phyloP scores from a whole-genome alignment of 768 basidiomycete species.

The Tricholomella constricta region DNA sequence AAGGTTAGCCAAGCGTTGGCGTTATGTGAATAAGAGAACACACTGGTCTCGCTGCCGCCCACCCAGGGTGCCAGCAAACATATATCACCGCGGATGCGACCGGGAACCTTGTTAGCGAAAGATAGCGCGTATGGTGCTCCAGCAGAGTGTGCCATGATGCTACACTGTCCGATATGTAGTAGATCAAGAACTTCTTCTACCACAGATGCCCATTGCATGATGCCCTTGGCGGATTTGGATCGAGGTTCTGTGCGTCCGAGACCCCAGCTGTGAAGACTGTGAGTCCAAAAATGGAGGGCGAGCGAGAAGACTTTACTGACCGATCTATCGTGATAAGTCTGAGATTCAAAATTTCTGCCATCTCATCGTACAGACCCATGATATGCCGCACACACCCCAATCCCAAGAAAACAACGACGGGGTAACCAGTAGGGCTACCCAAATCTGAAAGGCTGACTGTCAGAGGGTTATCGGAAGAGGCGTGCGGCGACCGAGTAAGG shows the following conservation, averaged over 20 bases:
- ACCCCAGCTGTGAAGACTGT: slow-evolving; percentile 69
- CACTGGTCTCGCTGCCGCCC: slow-evolving; percentile 85
- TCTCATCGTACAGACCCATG: slow-evolving; percentile 94
- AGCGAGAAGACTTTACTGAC: slow-evolving; percentile 36
- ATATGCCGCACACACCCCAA: slow-evolving; percentile 93
- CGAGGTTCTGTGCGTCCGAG: slow-evolving; percentile 82
- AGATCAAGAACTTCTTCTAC: slow-evolving; percentile 90
- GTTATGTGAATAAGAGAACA: slow-evolving; percentile 28
- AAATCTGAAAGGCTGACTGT: slow-evolving; percentile 93
- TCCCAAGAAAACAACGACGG: slow-evolving; percentile 90
- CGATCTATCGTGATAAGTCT: slow-evolving; percentile 94
- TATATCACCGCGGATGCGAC: slow-evolving; percentile 80
- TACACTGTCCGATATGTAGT: slow-evolving; percentile 75
- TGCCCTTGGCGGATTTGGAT: slow-evolving; percentile 69
- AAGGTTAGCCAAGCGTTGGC: slow-evolving; percentile 7
- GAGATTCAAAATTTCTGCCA: slow-evolving; percentile 85
- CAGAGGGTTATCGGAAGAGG: slow-evolving; percentile 71
- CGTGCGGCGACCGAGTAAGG: slow-evolving; percentile 79
- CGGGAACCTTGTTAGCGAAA: slow-evolving; percentile 72
- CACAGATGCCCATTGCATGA: slow-evolving; percentile 87
- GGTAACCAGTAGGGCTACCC: slow-evolving; percentile 81
- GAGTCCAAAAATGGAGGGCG: slow-evolving; percentile 14
- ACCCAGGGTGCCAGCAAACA: slow-evolving; percentile 97
- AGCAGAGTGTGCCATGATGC: slow-evolving; percentile 94
- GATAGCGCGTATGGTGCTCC: slow-evolving; percentile 94